Evolutionary conservation across 176 grass and related monocot genomes (phyloP).

Genomic region (Carex pumila): DNA sequence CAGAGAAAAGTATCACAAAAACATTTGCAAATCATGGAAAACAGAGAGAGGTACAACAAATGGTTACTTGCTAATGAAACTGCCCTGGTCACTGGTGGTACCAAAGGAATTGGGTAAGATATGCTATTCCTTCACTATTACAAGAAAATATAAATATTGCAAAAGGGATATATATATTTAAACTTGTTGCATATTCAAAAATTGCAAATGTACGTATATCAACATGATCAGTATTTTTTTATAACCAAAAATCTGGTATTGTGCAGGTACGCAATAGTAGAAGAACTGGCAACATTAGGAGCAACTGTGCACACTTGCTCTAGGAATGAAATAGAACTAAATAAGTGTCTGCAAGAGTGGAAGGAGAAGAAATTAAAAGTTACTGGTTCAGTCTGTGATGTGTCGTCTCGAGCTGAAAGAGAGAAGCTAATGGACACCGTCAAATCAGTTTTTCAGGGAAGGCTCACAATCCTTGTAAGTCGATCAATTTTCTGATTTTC

Average conservation of each 20-base stretch:
- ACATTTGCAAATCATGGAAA: neutral
- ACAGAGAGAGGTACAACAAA: neutral
- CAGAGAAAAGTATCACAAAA: neutral
- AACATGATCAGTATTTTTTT: neutral
- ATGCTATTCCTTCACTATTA: neutral
- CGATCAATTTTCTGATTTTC: neutral
- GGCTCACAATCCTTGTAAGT: constrained; percentile 29
- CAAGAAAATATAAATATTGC: neutral
- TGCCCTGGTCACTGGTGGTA: constrained; percentile 35
- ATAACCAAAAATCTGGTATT: neutral
- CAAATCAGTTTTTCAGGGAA: constrained; percentile 15
- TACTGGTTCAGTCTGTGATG: constrained; percentile 27
- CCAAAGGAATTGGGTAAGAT: constrained; percentile 31
- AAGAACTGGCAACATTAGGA: constrained; percentile 26
- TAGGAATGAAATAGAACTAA: constrained; percentile 27
- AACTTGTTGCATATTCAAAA: neutral
- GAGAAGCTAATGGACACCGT: constrained; percentile 22
- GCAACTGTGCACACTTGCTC: constrained; percentile 40
- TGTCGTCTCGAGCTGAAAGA: constrained; percentile 18
- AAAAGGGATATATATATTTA: neutral
- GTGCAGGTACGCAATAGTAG: constrained; percentile 19
- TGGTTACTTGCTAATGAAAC: constrained; percentile 1
- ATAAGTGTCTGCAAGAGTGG: constrained; percentile 19
- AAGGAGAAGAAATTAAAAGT: constrained; percentile 9
- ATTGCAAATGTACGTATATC: neutral